Evolutionary conservation across 31 red algal species (phyloP).

Genomic region (Asparagopsis taxiformis): DNA sequence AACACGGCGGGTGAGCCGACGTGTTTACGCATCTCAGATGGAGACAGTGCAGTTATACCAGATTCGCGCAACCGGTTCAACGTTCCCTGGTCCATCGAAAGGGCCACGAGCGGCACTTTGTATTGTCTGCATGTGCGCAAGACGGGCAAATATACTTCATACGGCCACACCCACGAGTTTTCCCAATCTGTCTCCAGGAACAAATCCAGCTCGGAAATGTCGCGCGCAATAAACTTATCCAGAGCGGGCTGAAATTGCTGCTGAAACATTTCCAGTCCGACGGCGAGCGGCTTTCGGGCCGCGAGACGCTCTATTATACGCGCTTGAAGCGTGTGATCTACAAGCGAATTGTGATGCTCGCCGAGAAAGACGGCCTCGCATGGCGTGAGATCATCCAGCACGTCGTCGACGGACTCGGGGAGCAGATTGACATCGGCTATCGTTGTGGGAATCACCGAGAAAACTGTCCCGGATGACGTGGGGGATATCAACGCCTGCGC

Average conservation of each 20-base stretch:
- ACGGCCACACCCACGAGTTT: constrained; percentile 63
- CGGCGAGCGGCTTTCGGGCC: constrained; percentile 16
- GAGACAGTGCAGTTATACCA: constrained; percentile 19
- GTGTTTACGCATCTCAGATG: constrained; percentile 28
- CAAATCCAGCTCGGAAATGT: constrained; percentile 56
- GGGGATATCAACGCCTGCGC: too few species aligned
- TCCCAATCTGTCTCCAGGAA: constrained; percentile 72
- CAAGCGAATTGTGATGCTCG: constrained; percentile 62
- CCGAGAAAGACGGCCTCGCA: constrained; percentile 52
- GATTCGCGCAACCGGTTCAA: constrained; percentile 17
- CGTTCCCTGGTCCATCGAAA: constrained; percentile 36
- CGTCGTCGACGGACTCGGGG: constrained; percentile 21
- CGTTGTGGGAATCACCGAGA: constrained; percentile 50
- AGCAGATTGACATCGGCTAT: constrained; percentile 43
- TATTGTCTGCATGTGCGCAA: constrained; percentile 45
- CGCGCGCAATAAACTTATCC: constrained; percentile 55
- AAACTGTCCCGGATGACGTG: too few species aligned
- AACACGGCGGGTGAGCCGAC: constrained; percentile 36
- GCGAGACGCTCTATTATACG: constrained; percentile 46
- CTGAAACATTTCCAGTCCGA: constrained; percentile 76
- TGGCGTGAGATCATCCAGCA: constrained; percentile 11
- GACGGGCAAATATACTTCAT: constrained; percentile 69
- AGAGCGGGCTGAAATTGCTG: constrained; percentile 50
- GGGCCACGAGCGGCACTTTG: constrained; percentile 54
- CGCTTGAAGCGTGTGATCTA: constrained; percentile 64